These are phyloP conservation scores for Talinum fruticosum DNA, from an alignment of 148 eudicot genomes.

Conservation along the genomic window DNA sequence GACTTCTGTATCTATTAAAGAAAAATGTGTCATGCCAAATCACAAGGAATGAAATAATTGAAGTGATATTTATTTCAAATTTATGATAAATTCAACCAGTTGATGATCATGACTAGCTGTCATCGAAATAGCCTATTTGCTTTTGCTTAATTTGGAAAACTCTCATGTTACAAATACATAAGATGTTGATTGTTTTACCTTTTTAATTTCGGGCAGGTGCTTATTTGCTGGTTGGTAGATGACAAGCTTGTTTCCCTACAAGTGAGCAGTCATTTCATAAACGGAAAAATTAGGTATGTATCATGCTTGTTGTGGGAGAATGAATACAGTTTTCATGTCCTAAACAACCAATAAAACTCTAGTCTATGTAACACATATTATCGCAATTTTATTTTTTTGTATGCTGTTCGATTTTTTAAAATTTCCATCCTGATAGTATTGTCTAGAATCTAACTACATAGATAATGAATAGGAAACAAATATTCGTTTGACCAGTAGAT, in stretches of 20 bases:
- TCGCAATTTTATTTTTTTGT: no score
- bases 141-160: not conserved
- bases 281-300: conserved; percentile 6
- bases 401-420: no score
- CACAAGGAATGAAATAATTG: not conserved
- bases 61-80: not conserved
- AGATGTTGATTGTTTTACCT: conserved; percentile 33
- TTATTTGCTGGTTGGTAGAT: conserved; percentile 60
- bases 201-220: conserved; percentile 42
- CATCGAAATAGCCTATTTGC: not conserved
- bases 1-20: conserved; percentile 35
- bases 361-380: no score
- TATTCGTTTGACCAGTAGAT: no score
- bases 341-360: no score
- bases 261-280: conserved; percentile 11
- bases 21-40: conserved; percentile 4
- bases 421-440: no score
- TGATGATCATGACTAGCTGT: not conserved
- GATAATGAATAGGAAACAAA: no score
- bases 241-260: conserved; percentile 50
- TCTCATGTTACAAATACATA: not conserved
- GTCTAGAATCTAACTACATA: no score
- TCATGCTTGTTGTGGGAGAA: not conserved
- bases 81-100: not conserved
- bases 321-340: not conserved